Evolutionary conservation across 805 yeast species (phyloP), one percentile per base, ranked within the genome.

Genomic region (Clavispora carvajalis): DNA sequence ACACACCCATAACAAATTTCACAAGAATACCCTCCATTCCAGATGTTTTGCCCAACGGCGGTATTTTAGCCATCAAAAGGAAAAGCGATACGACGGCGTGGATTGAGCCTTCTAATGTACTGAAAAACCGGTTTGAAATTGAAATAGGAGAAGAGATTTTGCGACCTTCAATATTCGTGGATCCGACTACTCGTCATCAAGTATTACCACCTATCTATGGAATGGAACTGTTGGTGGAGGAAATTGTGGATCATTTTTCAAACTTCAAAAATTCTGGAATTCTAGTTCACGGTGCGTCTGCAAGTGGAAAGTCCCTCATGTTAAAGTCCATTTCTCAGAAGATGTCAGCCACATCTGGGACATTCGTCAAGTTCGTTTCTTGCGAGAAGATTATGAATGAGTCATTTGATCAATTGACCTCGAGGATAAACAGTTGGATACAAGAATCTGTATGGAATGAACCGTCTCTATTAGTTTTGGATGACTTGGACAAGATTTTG

Each of bases 261-360:
- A 59, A 71, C 30, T 74, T 65, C 22, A 54, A 74, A 6, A 71
- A 69, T 37, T 57, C 71, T 7, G 86, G 91, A 2, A 65, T 79
- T 0, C 62, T 88, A 39, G 53, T 90, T 0, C 73, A 79, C 49
- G 98, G 97, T 0, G 62, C 80, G 17, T 67, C 85, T 1, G 97
- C 96, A 0, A 75, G 87, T 45, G 98, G 98, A 0, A 91, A 91
- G 57, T 67, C 93, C 0, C 60, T 78, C 2, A 45, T 83, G 2
- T 53, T 80, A 12, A 59, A 68, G 3, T 63, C 71, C 19, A 55
- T 84, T 0, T 51, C 69, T 0, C 43, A 62, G 1, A 50, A 52
- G 8, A 53, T 85, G 6, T 44, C 54, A 7, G 38, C 57, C 1
- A 55, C 63, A 2, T 58, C 69, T 26, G 75, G 81, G 10, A 73